phyloP scores from a whole-genome alignment of 164 flowering plant genomes.

The Magnolia changhungtana region DNA sequence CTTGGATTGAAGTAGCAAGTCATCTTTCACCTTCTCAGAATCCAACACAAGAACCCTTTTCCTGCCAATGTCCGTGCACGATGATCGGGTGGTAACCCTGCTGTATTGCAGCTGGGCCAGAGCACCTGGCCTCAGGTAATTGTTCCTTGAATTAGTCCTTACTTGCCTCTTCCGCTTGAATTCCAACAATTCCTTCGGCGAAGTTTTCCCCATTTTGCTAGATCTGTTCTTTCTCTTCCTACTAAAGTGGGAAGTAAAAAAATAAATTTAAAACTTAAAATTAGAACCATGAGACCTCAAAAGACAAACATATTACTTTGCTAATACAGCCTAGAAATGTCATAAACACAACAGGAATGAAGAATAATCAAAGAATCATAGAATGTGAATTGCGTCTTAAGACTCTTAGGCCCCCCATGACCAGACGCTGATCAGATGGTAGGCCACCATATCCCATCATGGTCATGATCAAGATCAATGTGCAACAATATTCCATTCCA shows the following conservation, averaged over 20 bases:
- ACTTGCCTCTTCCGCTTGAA: slow-evolving; percentile 42
- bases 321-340: not conserved
- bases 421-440: not conserved
- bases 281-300: not conserved
- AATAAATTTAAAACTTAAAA: not conserved
- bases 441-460: not conserved
- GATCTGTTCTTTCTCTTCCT: not conserved
- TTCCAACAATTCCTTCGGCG: slow-evolving; percentile 39
- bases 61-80: slow-evolving; percentile 76
- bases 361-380: not conserved
- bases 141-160: slow-evolving; percentile 30
- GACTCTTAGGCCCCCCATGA: not conserved
- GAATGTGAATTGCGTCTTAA: not conserved
- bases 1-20: slow-evolving; percentile 18
- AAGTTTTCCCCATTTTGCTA: slow-evolving; percentile 59
- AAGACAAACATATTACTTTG: not conserved
- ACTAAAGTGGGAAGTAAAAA: not conserved
- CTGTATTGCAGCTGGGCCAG: slow-evolving; percentile 61
- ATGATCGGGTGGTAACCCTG: slow-evolving; percentile 51
- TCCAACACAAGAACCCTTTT: slow-evolving; percentile 57
- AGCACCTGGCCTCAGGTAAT: slow-evolving; percentile 79
- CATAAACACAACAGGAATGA: not conserved
- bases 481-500: not conserved
- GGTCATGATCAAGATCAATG: not conserved
- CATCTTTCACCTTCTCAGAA: slow-evolving; percentile 29